Conservation (phyloP, 805 yeast species). For the Saccharomycopsis guyanensis region DNA sequence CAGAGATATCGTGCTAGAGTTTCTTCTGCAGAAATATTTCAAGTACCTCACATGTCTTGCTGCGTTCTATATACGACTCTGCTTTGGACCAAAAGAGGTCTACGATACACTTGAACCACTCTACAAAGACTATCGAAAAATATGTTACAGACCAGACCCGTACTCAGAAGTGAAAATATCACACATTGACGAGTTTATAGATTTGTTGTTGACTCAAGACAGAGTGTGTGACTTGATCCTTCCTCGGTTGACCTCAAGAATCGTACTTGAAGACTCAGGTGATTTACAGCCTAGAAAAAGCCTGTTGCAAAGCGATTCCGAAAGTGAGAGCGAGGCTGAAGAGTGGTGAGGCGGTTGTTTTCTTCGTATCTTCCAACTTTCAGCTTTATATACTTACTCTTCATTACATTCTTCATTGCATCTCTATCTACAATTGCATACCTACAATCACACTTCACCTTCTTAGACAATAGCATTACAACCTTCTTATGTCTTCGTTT, state of each 20-base stretch:
- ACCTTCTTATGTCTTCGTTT: no score
- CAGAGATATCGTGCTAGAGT: slow-evolving; percentile 44
- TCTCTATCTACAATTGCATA: no score
- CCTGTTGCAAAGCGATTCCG: slow-evolving; percentile 28
- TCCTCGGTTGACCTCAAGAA: slow-evolving; percentile 43
- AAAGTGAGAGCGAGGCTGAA: slow-evolving; percentile 26
- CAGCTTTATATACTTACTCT: no score
- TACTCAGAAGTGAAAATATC: slow-evolving; percentile 34
- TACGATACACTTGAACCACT: slow-evolving; percentile 47
- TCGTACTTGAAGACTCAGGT: slow-evolving; percentile 16
- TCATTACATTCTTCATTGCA: no score
- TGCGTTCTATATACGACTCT: slow-evolving; percentile 50
- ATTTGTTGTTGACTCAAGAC: slow-evolving; percentile 45
- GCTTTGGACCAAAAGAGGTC: slow-evolving; percentile 37
- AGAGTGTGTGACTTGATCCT: slow-evolving; percentile 68
- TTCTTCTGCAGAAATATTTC: slow-evolving; percentile 58
- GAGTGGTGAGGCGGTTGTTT: slow-evolving; percentile 16
- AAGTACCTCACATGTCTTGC: slow-evolving; percentile 69
- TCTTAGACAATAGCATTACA: no score
- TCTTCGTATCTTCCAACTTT: no score
- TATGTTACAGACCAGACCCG: slow-evolving; percentile 35
- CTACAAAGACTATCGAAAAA: slow-evolving; percentile 59
- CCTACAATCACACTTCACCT: no score
- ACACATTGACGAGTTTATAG: slow-evolving; percentile 71
- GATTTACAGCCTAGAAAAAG: slow-evolving; percentile 23